Conservation (phyloP, 2,329 filamentous ascomycete genomes). For the Fusarium sp. region DNA sequence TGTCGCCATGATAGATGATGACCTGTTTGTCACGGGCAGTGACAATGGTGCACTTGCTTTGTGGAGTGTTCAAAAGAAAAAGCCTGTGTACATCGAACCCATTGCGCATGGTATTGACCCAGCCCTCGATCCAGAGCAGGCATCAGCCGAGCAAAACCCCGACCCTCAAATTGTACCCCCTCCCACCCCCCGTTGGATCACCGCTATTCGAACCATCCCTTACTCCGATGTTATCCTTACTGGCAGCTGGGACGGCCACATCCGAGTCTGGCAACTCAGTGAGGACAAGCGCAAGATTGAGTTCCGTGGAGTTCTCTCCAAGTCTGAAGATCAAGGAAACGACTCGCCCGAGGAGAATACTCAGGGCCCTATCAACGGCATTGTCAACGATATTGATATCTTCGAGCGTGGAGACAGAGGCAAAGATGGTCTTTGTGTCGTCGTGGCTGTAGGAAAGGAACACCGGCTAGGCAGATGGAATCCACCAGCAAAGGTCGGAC, state of each 20-base stretch:
- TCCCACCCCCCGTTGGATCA: slow-evolving; percentile 86
- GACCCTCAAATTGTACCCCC: slow-evolving; percentile 68
- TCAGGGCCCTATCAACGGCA: slow-evolving; percentile 68
- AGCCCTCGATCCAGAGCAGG: slow-evolving; percentile 72
- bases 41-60: slow-evolving; percentile 89
- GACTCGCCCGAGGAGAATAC: slow-evolving; percentile 46
- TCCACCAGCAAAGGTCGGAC: slow-evolving; percentile 65
- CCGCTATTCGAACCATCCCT: slow-evolving; percentile 84
- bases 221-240: slow-evolving; percentile 91
- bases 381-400: slow-evolving; percentile 89
- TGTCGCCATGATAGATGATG: slow-evolving; percentile 88
- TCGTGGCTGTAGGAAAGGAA: slow-evolving; percentile 88
- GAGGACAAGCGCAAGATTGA: slow-evolving; percentile 85
- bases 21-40: slow-evolving; percentile 90
- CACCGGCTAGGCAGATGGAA: slow-evolving; percentile 88
- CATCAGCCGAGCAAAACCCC: slow-evolving; percentile 77
- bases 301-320: slow-evolving; percentile 73
- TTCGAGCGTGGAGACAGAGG: slow-evolving; percentile 86
- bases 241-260: slow-evolving; percentile 89
- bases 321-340: slow-evolving; percentile 38
- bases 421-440: slow-evolving; percentile 81
- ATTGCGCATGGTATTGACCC: slow-evolving; percentile 88
- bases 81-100: slow-evolving; percentile 82
- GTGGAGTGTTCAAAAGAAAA: slow-evolving; percentile 95
- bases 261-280: slow-evolving; percentile 86